Conservation (phyloP, 2,329 filamentous ascomycete species). For the Paecilomyces sp. region DNA sequence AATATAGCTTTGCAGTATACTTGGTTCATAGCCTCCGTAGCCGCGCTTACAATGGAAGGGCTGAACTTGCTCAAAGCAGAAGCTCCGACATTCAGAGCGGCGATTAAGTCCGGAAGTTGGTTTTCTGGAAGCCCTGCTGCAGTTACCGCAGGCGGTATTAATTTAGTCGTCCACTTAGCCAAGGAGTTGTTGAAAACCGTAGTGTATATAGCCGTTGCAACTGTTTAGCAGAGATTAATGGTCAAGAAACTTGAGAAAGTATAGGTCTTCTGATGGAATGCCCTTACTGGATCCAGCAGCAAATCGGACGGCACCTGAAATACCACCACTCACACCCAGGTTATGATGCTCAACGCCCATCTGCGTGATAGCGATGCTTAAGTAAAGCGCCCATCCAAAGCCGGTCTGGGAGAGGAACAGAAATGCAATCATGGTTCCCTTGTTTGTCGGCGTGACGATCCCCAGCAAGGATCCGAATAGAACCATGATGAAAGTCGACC, state of each 20-base stretch:
- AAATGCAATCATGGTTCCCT: constrained; percentile 42
- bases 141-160: constrained; percentile 28
- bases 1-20: constrained; percentile 19
- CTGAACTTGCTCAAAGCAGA: constrained; percentile 11
- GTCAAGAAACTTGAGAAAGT: neutral
- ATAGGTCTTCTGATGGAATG: neutral
- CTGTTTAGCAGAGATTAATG: constrained; percentile 5
- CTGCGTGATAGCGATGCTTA: constrained; percentile 44
- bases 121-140: constrained; percentile 27
- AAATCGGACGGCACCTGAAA: constrained; percentile 38
- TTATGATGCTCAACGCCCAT: constrained; percentile 45
- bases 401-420: constrained; percentile 39
- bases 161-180: constrained; percentile 18
- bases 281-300: constrained; percentile 30
- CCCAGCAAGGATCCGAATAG: constrained; percentile 41
- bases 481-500: constrained; percentile 40
- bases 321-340: constrained; percentile 39
- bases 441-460: constrained; percentile 36
- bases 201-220: constrained; percentile 36
- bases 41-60: constrained; percentile 13
- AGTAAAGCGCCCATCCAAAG: constrained; percentile 43
- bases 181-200: constrained; percentile 36
- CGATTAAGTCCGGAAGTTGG: constrained; percentile 22
- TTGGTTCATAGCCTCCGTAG: constrained; percentile 11
- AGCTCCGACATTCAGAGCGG: constrained; percentile 14